Conservation (phyloP, 768 basidiomycete species). For the Russula vinacea region DNA sequence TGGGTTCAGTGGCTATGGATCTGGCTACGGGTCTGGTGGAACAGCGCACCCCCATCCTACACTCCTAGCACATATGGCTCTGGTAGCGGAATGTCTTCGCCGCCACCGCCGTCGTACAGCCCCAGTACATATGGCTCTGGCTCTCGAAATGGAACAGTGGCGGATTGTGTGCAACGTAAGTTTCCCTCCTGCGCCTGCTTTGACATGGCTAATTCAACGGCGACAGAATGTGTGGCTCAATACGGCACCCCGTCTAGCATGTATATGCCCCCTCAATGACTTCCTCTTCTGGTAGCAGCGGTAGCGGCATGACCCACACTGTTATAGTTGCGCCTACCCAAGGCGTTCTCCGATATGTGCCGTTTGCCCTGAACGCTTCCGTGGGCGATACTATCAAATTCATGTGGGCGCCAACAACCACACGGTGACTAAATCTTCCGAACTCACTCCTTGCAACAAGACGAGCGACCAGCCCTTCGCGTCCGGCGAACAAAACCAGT, state of each 20-base stretch:
- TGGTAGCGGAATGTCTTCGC: too few species aligned
- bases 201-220: not conserved
- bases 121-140: constrained; percentile 55
- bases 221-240: constrained; percentile 61
- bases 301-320: constrained; percentile 62
- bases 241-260: constrained; percentile 44
- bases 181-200: constrained; percentile 26
- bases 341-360: constrained; percentile 72
- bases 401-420: constrained; percentile 77
- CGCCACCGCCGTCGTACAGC: too few species aligned
- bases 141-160: constrained; percentile 52
- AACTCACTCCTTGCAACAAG: constrained; percentile 70
- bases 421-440: constrained; percentile 78
- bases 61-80: too few species aligned
- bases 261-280: constrained; percentile 35
- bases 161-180: constrained; percentile 67
- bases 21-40: not conserved
- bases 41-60: too few species aligned
- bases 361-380: constrained; percentile 71
- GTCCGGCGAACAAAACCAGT: constrained; percentile 60
- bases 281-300: constrained; percentile 36
- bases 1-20: constrained; percentile 26
- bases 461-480: constrained; percentile 55
- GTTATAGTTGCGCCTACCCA: constrained; percentile 75
- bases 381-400: constrained; percentile 75